Conservation (phyloP, 2,329 filamentous ascomycete genomes). For the Camillea tinctor region DNA sequence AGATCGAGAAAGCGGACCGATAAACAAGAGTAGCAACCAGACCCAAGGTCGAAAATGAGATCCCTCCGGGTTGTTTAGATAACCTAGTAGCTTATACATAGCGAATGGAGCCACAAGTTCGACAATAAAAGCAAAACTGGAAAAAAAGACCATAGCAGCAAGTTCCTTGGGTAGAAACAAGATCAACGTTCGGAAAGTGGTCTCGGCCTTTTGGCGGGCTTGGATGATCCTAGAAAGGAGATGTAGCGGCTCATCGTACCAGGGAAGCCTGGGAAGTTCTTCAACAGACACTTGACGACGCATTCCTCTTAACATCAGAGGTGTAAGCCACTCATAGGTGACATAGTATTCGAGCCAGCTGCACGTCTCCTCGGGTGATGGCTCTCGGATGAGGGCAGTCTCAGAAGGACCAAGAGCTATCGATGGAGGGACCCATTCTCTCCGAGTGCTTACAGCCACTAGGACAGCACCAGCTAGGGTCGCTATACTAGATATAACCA, state of each 20-base stretch:
- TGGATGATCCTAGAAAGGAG: slow-evolving; percentile 44
- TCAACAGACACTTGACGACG: slow-evolving; percentile 44
- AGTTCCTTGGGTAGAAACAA: slow-evolving; percentile 44
- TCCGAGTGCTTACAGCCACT: slow-evolving; percentile 45
- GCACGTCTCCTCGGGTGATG: slow-evolving; percentile 52
- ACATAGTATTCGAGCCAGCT: slow-evolving; percentile 53
- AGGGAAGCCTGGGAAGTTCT: slow-evolving; percentile 48
- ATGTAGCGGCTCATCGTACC: slow-evolving; percentile 54
- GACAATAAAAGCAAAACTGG: slow-evolving; percentile 36
- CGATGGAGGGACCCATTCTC: slow-evolving; percentile 49
- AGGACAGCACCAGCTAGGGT: slow-evolving; percentile 38
- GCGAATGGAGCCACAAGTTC: slow-evolving; percentile 54
- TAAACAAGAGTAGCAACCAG: slow-evolving; percentile 54
- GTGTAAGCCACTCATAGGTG: slow-evolving; percentile 51
- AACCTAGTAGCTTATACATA: slow-evolving; percentile 53
- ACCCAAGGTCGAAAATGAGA: slow-evolving; percentile 49
- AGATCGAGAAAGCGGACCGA: slow-evolving; percentile 49
- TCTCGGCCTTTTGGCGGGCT: slow-evolving; percentile 42
- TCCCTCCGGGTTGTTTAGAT: slow-evolving; percentile 45
- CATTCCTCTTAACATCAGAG: slow-evolving; percentile 47
- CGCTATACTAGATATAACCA: slow-evolving; percentile 35
- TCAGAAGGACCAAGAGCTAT: slow-evolving; percentile 39
- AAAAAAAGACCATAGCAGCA: slow-evolving; percentile 44
- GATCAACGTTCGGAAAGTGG: slow-evolving; percentile 45
- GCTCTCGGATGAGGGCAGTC: slow-evolving; percentile 35